Evolutionary conservation across 139 green algal genomes (phyloP), one percentile per base, ranked within the genome.

Genomic region (Coelastrella sp.): DNA sequence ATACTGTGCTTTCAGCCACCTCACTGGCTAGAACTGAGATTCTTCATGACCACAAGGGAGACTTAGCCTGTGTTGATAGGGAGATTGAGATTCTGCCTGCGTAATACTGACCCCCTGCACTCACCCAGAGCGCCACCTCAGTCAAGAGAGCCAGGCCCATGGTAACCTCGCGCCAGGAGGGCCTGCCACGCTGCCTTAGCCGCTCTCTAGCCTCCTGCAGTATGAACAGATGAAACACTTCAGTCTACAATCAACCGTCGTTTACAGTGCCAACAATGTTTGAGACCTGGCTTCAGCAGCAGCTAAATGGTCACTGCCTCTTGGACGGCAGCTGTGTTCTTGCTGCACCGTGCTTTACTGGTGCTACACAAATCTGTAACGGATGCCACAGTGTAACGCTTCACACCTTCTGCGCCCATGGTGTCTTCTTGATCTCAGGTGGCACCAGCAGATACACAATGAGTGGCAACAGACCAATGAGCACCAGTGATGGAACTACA

Each of bases 81-180:
- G n/a, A n/a, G n/a, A n/a, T n/a, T n/a, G n/a, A n/a, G n/a, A n/a
- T n/a, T n/a, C n/a, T n/a, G n/a, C n/a, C n/a, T n/a, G n/a, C n/a
- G n/a, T n/a, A n/a, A n/a, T n/a, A n/a, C n/a, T n/a, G n/a, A n/a
- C n/a, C n/a, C n/a, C n/a, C n/a, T 1, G 88, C 86, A 11, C n/a
- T 37, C 71, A 98, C 89, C 95, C 95, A 98, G 17, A 98, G 87
- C 7, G 90, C 88, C 13, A 98, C 92, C 1, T 94, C 94, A 40
- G 78, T 69, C 25, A 71, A 81, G 90, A 98, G 96, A 34, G 91
- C 95, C 35, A 38, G 87, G 11, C 94, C 75, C 95, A 98, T 98
- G 82, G 97, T 91, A 50, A 79, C 85, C 88, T 98, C 93, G 27
- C 94, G 88, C 15, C 87, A 72, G 38, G 40, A 90, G 89, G 96